Base-by-base conservation (phyloP, 306 rosid species). In the Hylodesmum podocarpum region DNA sequence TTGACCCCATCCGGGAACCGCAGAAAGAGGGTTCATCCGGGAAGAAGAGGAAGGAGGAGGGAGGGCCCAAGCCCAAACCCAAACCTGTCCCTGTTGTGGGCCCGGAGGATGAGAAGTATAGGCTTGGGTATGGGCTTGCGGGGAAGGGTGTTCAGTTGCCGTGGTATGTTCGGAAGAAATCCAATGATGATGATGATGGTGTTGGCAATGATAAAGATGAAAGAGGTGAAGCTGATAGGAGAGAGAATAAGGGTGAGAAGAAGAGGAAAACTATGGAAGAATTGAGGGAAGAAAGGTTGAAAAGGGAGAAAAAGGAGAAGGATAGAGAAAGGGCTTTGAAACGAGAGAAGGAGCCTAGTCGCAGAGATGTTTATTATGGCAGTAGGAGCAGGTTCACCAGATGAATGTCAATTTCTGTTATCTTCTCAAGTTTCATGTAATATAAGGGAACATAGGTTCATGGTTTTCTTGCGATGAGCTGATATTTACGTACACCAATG, bases 81-180 rank as follows among this genome's bases (percentile, higher is more conserved):
- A 75, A 24, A 11, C 59, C 86, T 0, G 61, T 79, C 4, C 77
- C 51, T 61, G 86, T 75, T 24, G 88, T 91, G 80, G 82, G 83
- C 0, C 91, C 91, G 0, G 97, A 92, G 74, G 98, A 94, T 81
- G 98, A 94, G 86, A 87, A 89, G 55, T 92, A 92, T 61, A 89
- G 91, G 78, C 84, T 94, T 51, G 98, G 96, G 11, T 94, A 91
- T 83, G 95, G 98, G 39, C 77, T 91, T 61, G 96, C 91, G 1
- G 98, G 97, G 55, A 94, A 91, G 63, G 97, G 96, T 34, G 91
- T 89, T 41, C 84, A 92, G 66, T 39, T 94, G 79, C 98, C 98
- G 6, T 94, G 98, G 98, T 94, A 94, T 87, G 88, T 89, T 41
- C 80, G 88, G 37, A 90, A 80, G 73, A 88, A 16, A 5, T 78